phyloP scores from a whole-genome alignment of 805 yeast species.

The Ogataea kodamae region DNA sequence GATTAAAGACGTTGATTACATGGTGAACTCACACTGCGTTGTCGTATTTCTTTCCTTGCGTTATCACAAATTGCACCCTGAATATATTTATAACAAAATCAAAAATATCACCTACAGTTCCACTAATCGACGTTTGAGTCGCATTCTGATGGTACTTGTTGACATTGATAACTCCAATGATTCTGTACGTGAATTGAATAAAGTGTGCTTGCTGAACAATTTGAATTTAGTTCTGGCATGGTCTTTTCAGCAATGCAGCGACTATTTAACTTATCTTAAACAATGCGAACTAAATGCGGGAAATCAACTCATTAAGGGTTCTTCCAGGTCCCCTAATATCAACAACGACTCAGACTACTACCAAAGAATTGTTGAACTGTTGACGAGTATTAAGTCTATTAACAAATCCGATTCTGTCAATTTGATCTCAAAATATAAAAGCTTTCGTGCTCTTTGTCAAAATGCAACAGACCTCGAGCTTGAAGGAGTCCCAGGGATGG shows the following conservation, averaged over 20 bases:
- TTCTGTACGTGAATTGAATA: conserved; percentile 43
- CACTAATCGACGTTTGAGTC: conserved; percentile 20
- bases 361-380: conserved; percentile 40
- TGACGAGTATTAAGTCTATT: conserved; percentile 44
- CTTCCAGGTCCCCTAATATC: conserved; percentile 29
- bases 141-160: conserved; percentile 59
- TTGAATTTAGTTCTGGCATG: conserved; percentile 49
- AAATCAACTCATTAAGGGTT: conserved; percentile 39
- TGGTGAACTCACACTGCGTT: conserved; percentile 52
- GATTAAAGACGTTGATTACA: conserved; percentile 57
- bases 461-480: conserved; percentile 29
- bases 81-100: conserved; percentile 61
- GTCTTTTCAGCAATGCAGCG: conserved; percentile 55
- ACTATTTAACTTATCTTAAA: conserved; percentile 34
- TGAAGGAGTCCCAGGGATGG: conserved; percentile 45
- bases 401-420: conserved; percentile 55
- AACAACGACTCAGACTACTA: conserved; percentile 37
- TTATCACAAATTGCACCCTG: conserved; percentile 75
- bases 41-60: conserved; percentile 63
- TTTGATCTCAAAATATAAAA: conserved; percentile 46
- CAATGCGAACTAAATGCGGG: conserved; percentile 32
- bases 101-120: conserved; percentile 29
- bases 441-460: conserved; percentile 39
- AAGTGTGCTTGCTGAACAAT: conserved; percentile 47
- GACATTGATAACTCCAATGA: conserved; percentile 61